Evolutionary conservation across 495 filamentous ascomycete genomes (phyloP).

Genomic region (Trichoderma virens): DNA sequence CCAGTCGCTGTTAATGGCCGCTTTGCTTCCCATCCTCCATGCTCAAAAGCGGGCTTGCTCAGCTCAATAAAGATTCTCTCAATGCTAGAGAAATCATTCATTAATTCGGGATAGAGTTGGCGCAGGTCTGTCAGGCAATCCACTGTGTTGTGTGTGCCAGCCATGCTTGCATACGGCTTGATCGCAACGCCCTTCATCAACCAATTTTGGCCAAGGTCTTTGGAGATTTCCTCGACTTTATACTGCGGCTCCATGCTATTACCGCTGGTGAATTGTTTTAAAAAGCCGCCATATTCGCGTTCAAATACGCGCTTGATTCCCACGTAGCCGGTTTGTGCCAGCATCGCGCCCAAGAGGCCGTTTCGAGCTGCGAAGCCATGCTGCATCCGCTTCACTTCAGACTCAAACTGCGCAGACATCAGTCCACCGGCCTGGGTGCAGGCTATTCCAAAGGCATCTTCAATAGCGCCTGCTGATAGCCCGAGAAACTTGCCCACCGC

Average conservation of each 20-base stretch:
- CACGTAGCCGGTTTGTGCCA: slow-evolving; percentile 30
- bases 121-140: slow-evolving; percentile 26
- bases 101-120: slow-evolving; percentile 17
- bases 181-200: slow-evolving; percentile 29
- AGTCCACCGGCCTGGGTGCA: slow-evolving; percentile 35
- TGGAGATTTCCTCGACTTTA: slow-evolving; percentile 22
- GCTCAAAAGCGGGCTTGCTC: slow-evolving; percentile 25
- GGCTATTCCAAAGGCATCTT: slow-evolving; percentile 34
- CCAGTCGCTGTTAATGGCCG: slow-evolving; percentile 31
- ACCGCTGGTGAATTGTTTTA: slow-evolving; percentile 31
- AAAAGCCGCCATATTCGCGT: slow-evolving; percentile 35
- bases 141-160: slow-evolving; percentile 26
- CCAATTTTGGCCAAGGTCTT: slow-evolving; percentile 33
- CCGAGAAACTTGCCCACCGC: slow-evolving; percentile 32
- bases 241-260: slow-evolving; percentile 25
- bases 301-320: slow-evolving; percentile 42
- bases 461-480: slow-evolving; percentile 23
- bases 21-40: slow-evolving; percentile 32
- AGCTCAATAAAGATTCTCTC: slow-evolving; percentile 24
- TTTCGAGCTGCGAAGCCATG: slow-evolving; percentile 41
- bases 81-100: slow-evolving; percentile 18
- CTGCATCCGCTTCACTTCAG: slow-evolving; percentile 38
- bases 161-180: slow-evolving; percentile 35
- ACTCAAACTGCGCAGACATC: slow-evolving; percentile 39
- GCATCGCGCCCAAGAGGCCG: slow-evolving; percentile 32